Conservation (phyloP, 768 basidiomycete species). For the Leccinum sublutescens region DNA sequence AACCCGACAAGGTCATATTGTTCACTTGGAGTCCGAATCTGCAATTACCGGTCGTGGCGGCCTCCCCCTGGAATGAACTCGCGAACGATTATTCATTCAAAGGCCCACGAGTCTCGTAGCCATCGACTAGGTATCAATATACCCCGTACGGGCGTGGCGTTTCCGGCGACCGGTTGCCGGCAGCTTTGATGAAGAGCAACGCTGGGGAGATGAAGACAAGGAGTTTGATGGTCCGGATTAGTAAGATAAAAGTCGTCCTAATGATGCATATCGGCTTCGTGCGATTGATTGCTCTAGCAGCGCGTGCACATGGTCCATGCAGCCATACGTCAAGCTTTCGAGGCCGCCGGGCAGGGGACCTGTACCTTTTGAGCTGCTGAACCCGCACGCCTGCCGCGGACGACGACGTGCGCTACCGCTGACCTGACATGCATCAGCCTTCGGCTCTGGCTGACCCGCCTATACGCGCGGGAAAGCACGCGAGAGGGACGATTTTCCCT, state of each 20-base stretch:
- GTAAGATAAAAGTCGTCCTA: constrained; percentile 18
- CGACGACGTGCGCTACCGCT: neutral
- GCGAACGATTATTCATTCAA: neutral
- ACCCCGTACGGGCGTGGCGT: constrained; percentile 17
- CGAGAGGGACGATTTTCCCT: constrained; percentile 12
- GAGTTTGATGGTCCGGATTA: constrained; percentile 13
- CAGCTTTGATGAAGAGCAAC: constrained; percentile 5
- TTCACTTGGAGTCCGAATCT: neutral
- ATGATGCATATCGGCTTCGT: constrained; percentile 17
- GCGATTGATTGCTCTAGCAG: constrained; percentile 26
- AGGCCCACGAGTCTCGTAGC: neutral
- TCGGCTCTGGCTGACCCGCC: neutral
- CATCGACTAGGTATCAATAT: neutral
- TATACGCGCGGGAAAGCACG: neutral
- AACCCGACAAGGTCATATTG: constrained; percentile 23
- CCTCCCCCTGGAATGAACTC: neutral
- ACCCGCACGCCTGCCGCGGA: neutral
- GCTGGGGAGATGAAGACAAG: constrained; percentile 7
- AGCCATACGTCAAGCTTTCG: neutral
- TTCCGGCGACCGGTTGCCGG: constrained; percentile 13
- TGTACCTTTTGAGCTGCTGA: neutral
- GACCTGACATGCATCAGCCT: constrained; percentile 4
- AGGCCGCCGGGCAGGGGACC: neutral
- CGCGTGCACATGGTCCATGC: constrained; percentile 8
- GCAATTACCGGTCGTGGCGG: constrained; percentile 10